Conservation (phyloP, 805 yeast species). For the Kodamaea kakaduensis region DNA sequence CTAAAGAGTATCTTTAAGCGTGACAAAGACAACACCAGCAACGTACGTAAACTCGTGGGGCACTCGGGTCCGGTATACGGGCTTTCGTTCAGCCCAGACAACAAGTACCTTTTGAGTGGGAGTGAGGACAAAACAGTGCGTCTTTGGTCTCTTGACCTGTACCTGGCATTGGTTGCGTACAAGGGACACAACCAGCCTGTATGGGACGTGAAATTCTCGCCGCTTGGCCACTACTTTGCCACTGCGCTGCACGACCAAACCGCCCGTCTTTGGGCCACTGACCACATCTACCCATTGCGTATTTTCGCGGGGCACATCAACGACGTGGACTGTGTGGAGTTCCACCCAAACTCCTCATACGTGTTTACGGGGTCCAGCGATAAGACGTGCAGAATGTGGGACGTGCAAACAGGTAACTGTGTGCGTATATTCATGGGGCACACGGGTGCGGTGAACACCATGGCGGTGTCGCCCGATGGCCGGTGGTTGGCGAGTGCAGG, state of each 20-base stretch:
- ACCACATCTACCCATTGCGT: constrained; percentile 92
- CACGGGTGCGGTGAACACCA: constrained; percentile 77
- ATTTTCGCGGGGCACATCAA: constrained; percentile 96
- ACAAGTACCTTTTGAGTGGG: constrained; percentile 69
- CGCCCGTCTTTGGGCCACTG: constrained; percentile 96
- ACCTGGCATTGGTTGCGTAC: constrained; percentile 84
- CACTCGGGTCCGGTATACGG: constrained; percentile 96
- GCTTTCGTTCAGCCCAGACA: constrained; percentile 85
- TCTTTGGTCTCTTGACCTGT: constrained; percentile 92
- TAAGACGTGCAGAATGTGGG: constrained; percentile 98
- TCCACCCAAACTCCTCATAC: constrained; percentile 95
- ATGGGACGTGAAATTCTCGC: constrained; percentile 95
- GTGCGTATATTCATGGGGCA: constrained; percentile 93
- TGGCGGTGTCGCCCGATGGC: constrained; percentile 95
- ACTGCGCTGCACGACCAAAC: constrained; percentile 98
- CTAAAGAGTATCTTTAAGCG: constrained; percentile 56
- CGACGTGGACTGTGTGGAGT: constrained; percentile 91
- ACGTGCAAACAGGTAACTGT: constrained; percentile 78
- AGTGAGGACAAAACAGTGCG: constrained; percentile 92
- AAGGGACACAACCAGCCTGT: constrained; percentile 95
- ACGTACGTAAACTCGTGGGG: constrained; percentile 67
- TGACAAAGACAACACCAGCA: constrained; percentile 47
- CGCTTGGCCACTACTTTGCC: constrained; percentile 96
- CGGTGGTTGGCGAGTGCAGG: constrained; percentile 95
- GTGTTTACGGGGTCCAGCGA: constrained; percentile 94